Evolutionary conservation across 1,139 yeast species (phyloP).

Genomic region (Debaryomycetaceae sp.): DNA sequence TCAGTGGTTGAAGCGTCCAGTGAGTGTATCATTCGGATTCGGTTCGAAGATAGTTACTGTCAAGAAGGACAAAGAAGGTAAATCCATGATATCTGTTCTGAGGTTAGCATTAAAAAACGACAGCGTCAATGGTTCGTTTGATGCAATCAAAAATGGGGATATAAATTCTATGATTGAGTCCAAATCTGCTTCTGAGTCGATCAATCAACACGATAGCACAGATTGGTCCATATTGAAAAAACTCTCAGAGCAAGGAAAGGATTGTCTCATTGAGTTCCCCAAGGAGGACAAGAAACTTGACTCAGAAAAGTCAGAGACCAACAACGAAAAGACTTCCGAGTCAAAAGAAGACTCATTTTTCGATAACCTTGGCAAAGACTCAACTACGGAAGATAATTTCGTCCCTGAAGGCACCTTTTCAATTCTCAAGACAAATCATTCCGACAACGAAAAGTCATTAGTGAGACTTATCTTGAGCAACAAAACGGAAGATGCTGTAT

Average conservation of each 20-base stretch:
- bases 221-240: constrained; percentile 78
- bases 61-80: constrained; percentile 35
- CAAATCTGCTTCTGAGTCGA: constrained; percentile 39
- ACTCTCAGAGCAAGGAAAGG: constrained; percentile 50
- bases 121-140: constrained; percentile 46
- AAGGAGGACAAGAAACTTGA: constrained; percentile 4
- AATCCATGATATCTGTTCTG: constrained; percentile 47
- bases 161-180: constrained; percentile 53
- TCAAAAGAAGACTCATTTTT: constrained; percentile 34
- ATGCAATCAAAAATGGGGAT: constrained; percentile 58
- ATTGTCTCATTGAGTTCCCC: constrained; percentile 23
- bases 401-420: constrained; percentile 48
- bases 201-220: constrained; percentile 45
- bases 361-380: constrained; percentile 35
- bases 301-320: constrained; percentile 14
- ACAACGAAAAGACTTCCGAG: constrained; percentile 14
- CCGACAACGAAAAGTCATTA: constrained; percentile 39
- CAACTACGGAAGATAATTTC: constrained; percentile 16
- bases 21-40: constrained; percentile 81
- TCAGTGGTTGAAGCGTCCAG: constrained; percentile 76
- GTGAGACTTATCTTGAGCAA: constrained; percentile 60
- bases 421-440: constrained; percentile 19
- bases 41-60: constrained; percentile 84
- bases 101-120: constrained; percentile 43
- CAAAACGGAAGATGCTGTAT: constrained; percentile 65